Evolutionary conservation across 345 rosid species (phyloP), one percentile per base, ranked within the genome.

Genomic region (Clausena lansium): DNA sequence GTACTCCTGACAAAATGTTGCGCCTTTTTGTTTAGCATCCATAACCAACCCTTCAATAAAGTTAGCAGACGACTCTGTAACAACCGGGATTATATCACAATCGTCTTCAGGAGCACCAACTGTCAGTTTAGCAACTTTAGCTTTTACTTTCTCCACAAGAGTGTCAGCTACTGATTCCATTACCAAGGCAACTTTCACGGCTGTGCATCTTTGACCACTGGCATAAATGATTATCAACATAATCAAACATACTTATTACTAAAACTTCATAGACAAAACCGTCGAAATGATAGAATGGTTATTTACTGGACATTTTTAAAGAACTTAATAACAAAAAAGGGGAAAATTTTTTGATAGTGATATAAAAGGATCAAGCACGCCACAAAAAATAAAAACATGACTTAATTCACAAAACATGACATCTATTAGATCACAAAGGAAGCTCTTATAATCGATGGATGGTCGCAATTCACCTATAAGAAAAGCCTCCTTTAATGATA

Each of bases 191-290:
- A 94, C 94, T 88, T 96, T 96, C 60, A 96, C 94, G 1, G 97
- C 98, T 2, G 98, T 94, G 83, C 97, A 96, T 81, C 99, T 90
- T 85, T 96, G 99, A 19, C 99, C 99, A 65, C 97, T 92, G 84
- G 59, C 52, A 67, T n/a, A 28, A 32, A 74, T 73, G 54, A 55
- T 57, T 32, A 41, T 15, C n/a, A 25, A 6, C 47, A 45, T 47
- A 45, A 24, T 69, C 24, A 25, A 22, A 22, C 55, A 67, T 10
- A 5, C 4, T 24, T 39, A 39, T 45, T n/a, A 67, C 7, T 22
- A 67, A 4, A n/a, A 10, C 27, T 4, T 30, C n/a, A 14, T 11
- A 13, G 19, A 67, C 52, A 67, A n/a, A n/a, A 67, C 6, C 2
- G 19, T n/a, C 9, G 2, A 15, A 67, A 39, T 39, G 52, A 63